Base-by-base conservation (phyloP, 208 protist genomes). In the Crithidia fasciculata region DNA sequence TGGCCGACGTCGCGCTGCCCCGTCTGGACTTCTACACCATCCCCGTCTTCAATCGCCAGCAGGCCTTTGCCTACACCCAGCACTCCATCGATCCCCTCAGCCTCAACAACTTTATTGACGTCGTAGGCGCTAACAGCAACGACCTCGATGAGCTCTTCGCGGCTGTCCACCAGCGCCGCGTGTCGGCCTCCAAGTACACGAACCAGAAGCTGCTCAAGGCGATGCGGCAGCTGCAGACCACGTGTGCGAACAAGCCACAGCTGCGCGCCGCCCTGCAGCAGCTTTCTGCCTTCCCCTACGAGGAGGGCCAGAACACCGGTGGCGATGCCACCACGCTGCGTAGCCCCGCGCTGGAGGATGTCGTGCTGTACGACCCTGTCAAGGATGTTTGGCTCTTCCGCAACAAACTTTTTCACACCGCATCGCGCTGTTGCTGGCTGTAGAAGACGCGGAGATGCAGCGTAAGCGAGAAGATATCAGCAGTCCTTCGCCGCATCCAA, bases 351-450 rank as follows among this genome's bases (percentile, higher is more conserved):
- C 74, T 95, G 44, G 61, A 69, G 53, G 90, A 90, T 45, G 88
- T 93, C 59, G 90, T 93, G 0, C 72, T 95, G 10, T 93, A 95
- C 84, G 87, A 95, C 74, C 85, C 90, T 13, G 82, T 91, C 7
- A 74, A 81, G 56, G 87, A 95, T 80, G 77, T 75, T 10, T 95
- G 87, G 86, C 69, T 90, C 67, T 95, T 95, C 58, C 79, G 77
- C n/a, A 82, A 83, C 45, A 89, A 91, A 66, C 77, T 95, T 10
- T 86, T 91, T 47, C 86, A 93, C 58, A 87, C 90, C 9, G 87
- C 90, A 8, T 87, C 88, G 43, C 85, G 83, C 13, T 89, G 87
- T 64, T 93, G 82, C 72, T 76, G 77, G 61, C 69, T 80, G 66
- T 72, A 67, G 67, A 16, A 28, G 28, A 28, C 28, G 28, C 28